Conservation (phyloP, 768 basidiomycete species). For the Nevesoporus exiguus region DNA sequence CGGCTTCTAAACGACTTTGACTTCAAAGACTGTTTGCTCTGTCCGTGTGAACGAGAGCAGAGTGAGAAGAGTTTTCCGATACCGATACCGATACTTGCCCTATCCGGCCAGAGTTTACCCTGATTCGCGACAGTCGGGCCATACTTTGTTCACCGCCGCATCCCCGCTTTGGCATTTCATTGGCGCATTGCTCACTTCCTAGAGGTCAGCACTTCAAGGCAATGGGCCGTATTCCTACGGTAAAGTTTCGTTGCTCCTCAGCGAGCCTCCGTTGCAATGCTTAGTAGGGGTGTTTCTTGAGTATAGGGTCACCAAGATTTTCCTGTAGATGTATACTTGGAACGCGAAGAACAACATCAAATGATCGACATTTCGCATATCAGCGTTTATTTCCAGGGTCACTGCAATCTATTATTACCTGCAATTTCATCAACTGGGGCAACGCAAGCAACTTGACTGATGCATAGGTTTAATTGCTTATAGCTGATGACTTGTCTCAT, state of each 20-base stretch:
- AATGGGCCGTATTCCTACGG: background rate
- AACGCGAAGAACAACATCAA: background rate
- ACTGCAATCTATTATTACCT: background rate
- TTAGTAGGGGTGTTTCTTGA: background rate
- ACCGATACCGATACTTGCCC: background rate
- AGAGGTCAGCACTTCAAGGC: background rate
- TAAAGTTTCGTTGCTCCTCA: background rate
- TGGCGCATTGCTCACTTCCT: background rate
- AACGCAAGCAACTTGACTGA: background rate
- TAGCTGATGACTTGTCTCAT: background rate
- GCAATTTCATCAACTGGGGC: background rate
- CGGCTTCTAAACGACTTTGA: too few relatives aligned
- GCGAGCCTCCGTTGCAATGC: background rate
- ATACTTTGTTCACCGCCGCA: background rate
- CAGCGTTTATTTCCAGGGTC: background rate
- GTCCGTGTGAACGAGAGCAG: background rate
- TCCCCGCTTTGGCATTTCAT: background rate
- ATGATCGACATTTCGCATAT: background rate
- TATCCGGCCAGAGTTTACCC: background rate
- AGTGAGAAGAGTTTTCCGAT: background rate
- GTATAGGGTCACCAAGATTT: background rate
- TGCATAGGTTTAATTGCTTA: background rate
- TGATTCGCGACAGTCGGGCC: background rate
- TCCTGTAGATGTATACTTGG: background rate
- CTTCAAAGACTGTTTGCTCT: background rate